A percentile compares a stretch with the other conserved stretches of the same genome.
Evolutionary conservation across 495 filamentous ascomycete genomes (phyloP).

Genomic region (Gamarada debralockiae): DNA sequence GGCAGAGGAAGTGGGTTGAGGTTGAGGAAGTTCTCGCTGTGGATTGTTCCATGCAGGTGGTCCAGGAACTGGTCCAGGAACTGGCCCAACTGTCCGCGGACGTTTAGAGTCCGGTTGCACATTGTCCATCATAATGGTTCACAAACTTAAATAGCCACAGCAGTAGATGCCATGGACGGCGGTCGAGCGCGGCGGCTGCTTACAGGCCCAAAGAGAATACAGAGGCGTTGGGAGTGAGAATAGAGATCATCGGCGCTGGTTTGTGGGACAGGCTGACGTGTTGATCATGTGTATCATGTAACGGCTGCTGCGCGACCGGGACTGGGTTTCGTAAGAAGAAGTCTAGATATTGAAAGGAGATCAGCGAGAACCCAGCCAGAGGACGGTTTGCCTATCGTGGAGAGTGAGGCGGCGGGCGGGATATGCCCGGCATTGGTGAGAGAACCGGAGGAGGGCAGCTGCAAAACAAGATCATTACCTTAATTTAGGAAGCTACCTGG

Average conservation of each 20-base stretch:
- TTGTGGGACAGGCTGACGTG: slow-evolving; percentile 24
- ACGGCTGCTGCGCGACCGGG: slow-evolving; percentile 3
- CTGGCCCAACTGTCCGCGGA: slow-evolving; percentile 12
- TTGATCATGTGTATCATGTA: slow-evolving; percentile 15
- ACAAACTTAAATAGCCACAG: slow-evolving; percentile 20
- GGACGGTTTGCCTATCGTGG: background rate
- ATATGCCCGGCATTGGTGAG: background rate
- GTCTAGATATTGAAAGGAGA: background rate
- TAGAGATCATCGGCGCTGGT: slow-evolving; percentile 22
- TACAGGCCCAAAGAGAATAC: slow-evolving; percentile 24
- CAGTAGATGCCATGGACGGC: slow-evolving; percentile 27
- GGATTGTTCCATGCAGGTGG: slow-evolving; percentile 12
- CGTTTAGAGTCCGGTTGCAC: slow-evolving; percentile 24
- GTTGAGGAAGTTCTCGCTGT: slow-evolving; percentile 19
- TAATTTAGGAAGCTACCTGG: background rate
- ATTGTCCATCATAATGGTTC: slow-evolving; percentile 22
- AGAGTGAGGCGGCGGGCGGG: background rate
- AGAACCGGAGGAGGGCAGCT: slow-evolving; percentile 3
- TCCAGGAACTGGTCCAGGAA: background rate
- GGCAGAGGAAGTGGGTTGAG: background rate
- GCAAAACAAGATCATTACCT: slow-evolving; percentile 1
- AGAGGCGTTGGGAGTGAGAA: slow-evolving; percentile 17
- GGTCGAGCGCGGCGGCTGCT: slow-evolving; percentile 24
- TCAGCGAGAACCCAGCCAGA: background rate
- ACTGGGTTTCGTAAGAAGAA: slow-evolving; percentile 4